Evolutionary conservation across 139 green algal genomes (phyloP).

Genomic region (Zygnema circumcarinatum): DNA sequence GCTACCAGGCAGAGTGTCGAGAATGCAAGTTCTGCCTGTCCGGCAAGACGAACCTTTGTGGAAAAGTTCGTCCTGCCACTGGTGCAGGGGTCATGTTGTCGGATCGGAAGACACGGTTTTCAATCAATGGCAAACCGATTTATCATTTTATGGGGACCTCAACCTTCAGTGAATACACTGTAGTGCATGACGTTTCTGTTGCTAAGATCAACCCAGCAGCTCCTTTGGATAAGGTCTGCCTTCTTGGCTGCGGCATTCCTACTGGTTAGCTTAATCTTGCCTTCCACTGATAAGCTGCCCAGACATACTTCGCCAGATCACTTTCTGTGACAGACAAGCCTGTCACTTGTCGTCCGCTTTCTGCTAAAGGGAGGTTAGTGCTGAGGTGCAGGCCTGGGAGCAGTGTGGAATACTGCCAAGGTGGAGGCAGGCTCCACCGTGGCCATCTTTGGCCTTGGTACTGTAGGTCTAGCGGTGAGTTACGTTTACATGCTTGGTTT

Average conservation of each 20-base stretch:
- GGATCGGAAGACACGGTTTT: conserved; percentile 85
- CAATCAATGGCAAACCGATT: conserved; percentile 83
- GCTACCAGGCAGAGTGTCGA: conserved; percentile 51
- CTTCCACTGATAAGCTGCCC: no score
- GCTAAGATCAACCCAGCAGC: conserved; percentile 65
- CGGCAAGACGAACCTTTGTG: conserved; percentile 92
- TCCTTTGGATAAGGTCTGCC: conserved; percentile 75
- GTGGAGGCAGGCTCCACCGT: conserved; percentile 84
- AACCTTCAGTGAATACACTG: conserved; percentile 97
- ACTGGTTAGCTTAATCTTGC: conserved; percentile 37
- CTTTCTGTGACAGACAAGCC: no score
- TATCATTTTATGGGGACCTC: conserved; percentile 99
- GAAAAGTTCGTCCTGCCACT: conserved; percentile 43
- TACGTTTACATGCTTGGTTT: neutral
- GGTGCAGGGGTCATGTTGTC: conserved; percentile 91
- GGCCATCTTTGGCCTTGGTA: conserved; percentile 73
- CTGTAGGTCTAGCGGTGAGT: conserved; percentile 60
- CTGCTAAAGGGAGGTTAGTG: neutral
- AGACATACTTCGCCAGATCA: no score
- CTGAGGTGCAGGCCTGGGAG: conserved; percentile 83
- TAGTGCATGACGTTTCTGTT: conserved; percentile 83
- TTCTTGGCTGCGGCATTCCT: conserved; percentile 70
- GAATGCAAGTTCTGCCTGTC: conserved; percentile 96
- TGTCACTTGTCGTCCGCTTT: no score
- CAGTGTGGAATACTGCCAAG: conserved; percentile 96